Base-by-base conservation (phyloP, 495 filamentous ascomycete species). In the Hyaloscypha variabilis region DNA sequence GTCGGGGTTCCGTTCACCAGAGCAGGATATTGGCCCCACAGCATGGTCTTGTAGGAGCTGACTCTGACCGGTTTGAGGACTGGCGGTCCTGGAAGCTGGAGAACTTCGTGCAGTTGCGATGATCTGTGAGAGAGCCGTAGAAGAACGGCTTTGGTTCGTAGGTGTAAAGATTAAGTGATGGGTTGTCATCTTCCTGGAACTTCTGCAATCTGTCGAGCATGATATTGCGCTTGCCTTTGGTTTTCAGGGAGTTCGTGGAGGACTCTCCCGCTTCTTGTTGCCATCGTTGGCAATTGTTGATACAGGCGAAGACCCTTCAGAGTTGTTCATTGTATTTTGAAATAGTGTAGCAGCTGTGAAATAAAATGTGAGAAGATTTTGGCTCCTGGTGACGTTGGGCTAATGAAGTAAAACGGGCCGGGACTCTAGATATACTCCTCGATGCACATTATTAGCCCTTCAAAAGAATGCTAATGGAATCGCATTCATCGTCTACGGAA, bases 131-230 rank as follows among this genome's bases (percentile, higher is more conserved):
- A 63, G 65, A 49, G 65, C 65, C 59, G 49, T 57, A 67, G 58
- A 67, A 67, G 65, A 67, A 67, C 57, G 26, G 64, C 64, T 66
- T 66, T 61, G 64, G 58, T 55, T 50, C 62, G 57, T 66, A 66
- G 53, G 34, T 26, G 30, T 61, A 60, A 61, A 61, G 57, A 61
- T 28, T 49, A 28, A 62, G 64, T 53, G 58, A 57, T 66, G 64
- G 58, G 26, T 55, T 57, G 59, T 23, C 58, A 57, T 61, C 25
- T 58, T 49, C 57, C 50, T 56, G 1, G 64, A 62, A 66, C 51
- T 66, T 61, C 64, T 34, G 31, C 8, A 34, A 3, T 13, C 0
- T 34, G 8, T 66, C 58, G 57, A 36, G 49, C 58, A 66, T 62
- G 46, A 66, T 57, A 51, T 66, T 66, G 36, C 56, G 64, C 19